Base-by-base conservation (phyloP, 2,329 filamentous ascomycete species). In the Blastomyces gilchristii region DNA sequence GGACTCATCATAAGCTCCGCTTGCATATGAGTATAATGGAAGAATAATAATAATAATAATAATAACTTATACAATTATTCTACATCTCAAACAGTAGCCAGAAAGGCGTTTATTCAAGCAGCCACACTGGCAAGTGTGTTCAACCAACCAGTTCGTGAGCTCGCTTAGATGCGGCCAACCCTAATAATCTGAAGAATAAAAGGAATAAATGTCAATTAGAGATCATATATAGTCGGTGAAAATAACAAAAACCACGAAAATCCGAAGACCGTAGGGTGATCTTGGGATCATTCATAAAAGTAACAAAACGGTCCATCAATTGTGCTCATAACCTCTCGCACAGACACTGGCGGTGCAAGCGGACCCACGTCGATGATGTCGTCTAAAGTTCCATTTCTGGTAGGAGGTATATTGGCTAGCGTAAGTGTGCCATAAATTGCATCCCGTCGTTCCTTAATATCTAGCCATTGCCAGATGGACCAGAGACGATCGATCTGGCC, bases 291-390 rank as follows among this genome's bases (percentile, higher is more conserved):
- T 54, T 65, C 61, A 58, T 71, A 71, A 49, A 69, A 63, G 62
- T 71, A 71, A 49, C 69, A 71, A 31, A 69, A 71, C 0, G 69
- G 69, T 1, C 69, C 68, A 12, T 60, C 65, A 31, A 65, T 66
- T 8, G 68, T 70, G 63, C 67, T 63, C 58, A 69, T 65, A 28
- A 68, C 43, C 7, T 71, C 66, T 8, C 63, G 22, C 18, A 70
- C 64, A 7, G 61, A 56, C 18, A 66, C 56, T 3, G 67, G 58
- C 9, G 63, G 50, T 3, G 63, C 66, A 25, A 70, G 62, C 12
- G 61, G 63, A 3, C 64, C 65, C 58, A 72, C 47, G 59, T 70
- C 65, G 25, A 72, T 62, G 14, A 65, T 16, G 62, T 71, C 69
- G 61, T 71, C 66, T n/a, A 72, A 63, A 16, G 68, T 70, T 11